Percentiles rank a stretch among this genome's conserved stretches.
Conservation (phyloP, 768 basidiomycete genomes). For the Phaeotremella fagi region DNA sequence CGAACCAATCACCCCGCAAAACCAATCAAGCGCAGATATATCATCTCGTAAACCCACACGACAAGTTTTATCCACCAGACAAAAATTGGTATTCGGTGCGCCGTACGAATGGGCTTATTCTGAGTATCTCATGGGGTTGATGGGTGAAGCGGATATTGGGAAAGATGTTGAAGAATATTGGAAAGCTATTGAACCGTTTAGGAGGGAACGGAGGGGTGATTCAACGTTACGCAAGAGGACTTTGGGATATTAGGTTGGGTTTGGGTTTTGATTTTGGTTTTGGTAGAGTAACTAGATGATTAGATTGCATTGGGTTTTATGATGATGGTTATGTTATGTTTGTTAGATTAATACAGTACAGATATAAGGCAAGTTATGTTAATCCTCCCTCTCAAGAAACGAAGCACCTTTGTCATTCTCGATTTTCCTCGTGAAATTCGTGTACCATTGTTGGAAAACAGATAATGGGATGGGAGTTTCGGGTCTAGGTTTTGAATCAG, state of each 20-base stretch:
- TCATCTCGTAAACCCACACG: constrained; percentile 6
- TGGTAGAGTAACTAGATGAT: neutral
- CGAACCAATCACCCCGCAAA: neutral
- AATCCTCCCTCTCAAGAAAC: constrained; percentile 43
- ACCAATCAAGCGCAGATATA: neutral
- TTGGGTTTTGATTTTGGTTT: neutral
- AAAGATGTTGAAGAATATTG: constrained; percentile 17
- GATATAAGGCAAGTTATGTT: neutral
- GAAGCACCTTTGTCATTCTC: constrained; percentile 39
- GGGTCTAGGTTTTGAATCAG: constrained; percentile 18
- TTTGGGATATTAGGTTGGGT: constrained; percentile 33
- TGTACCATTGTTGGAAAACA: constrained; percentile 47
- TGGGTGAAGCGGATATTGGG: constrained; percentile 29
- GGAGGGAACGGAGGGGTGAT: constrained; percentile 34
- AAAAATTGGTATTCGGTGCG: constrained; percentile 38
- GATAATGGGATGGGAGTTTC: constrained; percentile 48
- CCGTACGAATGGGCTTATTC: constrained; percentile 43
- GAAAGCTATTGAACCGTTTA: constrained; percentile 36
- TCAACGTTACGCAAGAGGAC: constrained; percentile 28
- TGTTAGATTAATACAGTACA: no score
- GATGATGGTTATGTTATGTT: neutral
- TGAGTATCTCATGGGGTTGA: constrained; percentile 40
- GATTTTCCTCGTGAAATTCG: constrained; percentile 43
- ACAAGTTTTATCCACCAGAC: constrained; percentile 23
- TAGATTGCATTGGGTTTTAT: neutral